Base-by-base conservation (phyloP, 768 basidiomycete species). In the Auricularia sp. region DNA sequence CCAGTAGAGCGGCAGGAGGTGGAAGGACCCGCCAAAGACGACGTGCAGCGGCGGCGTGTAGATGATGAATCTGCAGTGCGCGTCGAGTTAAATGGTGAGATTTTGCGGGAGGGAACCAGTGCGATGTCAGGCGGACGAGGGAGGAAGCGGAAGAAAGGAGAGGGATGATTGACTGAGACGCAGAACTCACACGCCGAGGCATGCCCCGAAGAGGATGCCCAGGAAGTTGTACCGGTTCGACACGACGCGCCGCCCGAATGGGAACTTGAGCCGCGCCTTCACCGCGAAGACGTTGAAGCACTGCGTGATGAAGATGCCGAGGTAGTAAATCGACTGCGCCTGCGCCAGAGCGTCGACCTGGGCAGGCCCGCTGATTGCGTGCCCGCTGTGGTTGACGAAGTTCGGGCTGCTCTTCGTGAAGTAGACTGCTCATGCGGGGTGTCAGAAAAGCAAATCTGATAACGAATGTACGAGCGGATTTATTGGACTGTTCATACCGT, bases 211-310 rank as follows among this genome's bases (percentile, higher is more conserved):
- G 29, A 86, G 42, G 65, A 88, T 86, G 18, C 85, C 86, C 36
- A 76, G 74, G 66, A 88, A 87, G 73, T 87, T 88, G 75, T 80
- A 85, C 66, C 78, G 78, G 76, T 88, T 88, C 58, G 79, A 76
- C 61, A 87, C 71, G 47, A 80, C 76, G 36, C 77, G 78, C 59
- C 73, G 77, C 61, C 86, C 86, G 74, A 88, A 87, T n/a, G 87
- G 87, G 72, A 79, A 82, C 10, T 79, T 77, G 69, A 86, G 80
- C 65, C 77, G 80, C 35, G 85, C 85, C 75, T 86, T 87, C 39
- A 87, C 85, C 1, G 85, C 85, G 67, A 85, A 87, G 36, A 87
- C 85, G 68, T 87, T 87, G 77, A 86, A 87, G 71, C 85, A 87
- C 70, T 87, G 86, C 16, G 77, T 80, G 67, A 87, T 84, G 76